phyloP scores from a whole-genome alignment of 176 grass and related monocot species.

The Oryza meyeriana region DNA sequence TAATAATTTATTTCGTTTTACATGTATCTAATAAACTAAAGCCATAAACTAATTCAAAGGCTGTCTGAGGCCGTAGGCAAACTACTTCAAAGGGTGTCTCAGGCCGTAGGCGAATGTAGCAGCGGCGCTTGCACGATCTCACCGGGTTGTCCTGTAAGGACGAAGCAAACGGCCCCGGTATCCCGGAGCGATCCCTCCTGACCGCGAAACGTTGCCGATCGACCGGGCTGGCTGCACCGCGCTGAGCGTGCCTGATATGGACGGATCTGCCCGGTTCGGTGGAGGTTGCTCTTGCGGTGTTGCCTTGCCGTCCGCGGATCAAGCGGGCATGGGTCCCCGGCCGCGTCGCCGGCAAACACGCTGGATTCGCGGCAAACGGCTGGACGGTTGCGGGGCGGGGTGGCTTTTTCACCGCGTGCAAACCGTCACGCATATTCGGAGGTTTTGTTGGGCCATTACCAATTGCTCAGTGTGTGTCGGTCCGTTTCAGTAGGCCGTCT shows the following conservation, averaged over 20 bases:
- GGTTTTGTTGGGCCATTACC: too few relatives aligned
- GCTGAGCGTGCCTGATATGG: neutral
- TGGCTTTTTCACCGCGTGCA: too few relatives aligned
- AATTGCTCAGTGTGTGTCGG: neutral
- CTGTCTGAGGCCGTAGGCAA: neutral
- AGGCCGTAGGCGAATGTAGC: neutral
- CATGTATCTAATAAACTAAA: too few relatives aligned
- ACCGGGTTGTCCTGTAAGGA: neutral
- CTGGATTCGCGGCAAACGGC: slow-evolving; percentile 17
- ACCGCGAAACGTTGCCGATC: slow-evolving; percentile 1
- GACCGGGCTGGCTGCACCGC: neutral
- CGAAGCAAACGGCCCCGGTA: neutral
- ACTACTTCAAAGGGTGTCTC: too few relatives aligned
- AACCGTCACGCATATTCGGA: neutral
- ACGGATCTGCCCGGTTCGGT: neutral
- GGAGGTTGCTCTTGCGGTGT: neutral
- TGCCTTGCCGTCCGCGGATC: slow-evolving; percentile 1
- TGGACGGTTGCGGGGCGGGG: neutral
- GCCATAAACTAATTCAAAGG: too few relatives aligned
- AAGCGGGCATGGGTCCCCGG: neutral
- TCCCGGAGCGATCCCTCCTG: neutral
- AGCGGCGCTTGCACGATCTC: neutral
- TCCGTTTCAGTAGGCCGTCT: neutral
- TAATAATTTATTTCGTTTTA: too few relatives aligned
- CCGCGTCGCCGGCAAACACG: slow-evolving; percentile 13